Percentiles rank a stretch among this genome's conserved stretches.
These are phyloP conservation scores for Arthrinium phaeospermum DNA, from an alignment of 2,329 filamentous ascomycete species.

Conservation along the genomic window DNA sequence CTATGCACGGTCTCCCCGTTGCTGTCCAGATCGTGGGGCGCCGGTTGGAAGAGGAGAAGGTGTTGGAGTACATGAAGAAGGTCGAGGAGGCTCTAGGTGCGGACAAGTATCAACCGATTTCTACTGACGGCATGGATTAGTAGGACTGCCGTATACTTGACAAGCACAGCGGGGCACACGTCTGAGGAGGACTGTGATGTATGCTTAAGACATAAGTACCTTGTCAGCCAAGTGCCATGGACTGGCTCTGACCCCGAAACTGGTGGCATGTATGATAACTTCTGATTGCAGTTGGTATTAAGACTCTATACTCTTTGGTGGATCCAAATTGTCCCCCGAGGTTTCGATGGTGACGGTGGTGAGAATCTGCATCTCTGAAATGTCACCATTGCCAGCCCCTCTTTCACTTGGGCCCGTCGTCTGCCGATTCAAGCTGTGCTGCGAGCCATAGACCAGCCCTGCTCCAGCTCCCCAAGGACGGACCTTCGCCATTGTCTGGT, in stretches of 20 bases:
- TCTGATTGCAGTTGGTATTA: neutral
- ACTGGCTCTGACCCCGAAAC: no score
- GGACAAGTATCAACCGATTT: slow-evolving; percentile 57
- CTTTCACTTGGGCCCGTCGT: neutral
- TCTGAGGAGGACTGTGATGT: neutral
- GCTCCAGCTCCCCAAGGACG: neutral
- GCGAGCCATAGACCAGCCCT: neutral
- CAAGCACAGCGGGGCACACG: neutral
- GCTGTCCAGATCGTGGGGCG: slow-evolving; percentile 84
- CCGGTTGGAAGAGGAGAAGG: slow-evolving; percentile 85
- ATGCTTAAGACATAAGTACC: neutral
- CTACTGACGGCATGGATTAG: slow-evolving; percentile 45
- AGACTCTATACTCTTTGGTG: neutral
- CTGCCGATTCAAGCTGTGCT: neutral
- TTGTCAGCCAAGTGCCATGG: neutral
- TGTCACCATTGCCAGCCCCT: neutral
- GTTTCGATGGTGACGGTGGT: slow-evolving; percentile 7
- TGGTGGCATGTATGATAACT: neutral
- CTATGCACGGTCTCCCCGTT: slow-evolving; percentile 88
- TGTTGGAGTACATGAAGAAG: slow-evolving; percentile 78
- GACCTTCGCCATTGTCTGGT: neutral
- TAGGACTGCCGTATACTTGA: neutral
- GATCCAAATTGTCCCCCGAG: neutral
- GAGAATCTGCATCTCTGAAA: slow-evolving; percentile 7
- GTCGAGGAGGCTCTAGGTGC: slow-evolving; percentile 75